A percentile compares a stretch with the other conserved stretches of the same genome.
These are phyloP conservation scores for Cutaneotrichosporon cavernicola DNA, from an alignment of 1,284 basidiomycete species.

Conservation along the genomic window DNA sequence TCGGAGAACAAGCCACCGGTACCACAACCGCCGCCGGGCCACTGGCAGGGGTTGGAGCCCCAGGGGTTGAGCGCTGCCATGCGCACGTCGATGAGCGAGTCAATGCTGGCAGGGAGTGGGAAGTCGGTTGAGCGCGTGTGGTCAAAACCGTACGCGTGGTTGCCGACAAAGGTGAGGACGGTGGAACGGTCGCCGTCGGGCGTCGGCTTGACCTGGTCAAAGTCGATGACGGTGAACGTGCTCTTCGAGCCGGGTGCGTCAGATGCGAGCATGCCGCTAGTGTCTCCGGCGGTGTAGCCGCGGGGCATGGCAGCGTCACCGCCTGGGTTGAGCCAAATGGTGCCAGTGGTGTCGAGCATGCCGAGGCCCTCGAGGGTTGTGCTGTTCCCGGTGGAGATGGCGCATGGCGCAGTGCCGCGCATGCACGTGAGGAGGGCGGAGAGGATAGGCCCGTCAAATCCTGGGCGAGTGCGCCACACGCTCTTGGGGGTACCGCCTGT, in stretches of 20 bases:
- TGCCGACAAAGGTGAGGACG: slow-evolving; percentile 20
- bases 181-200: slow-evolving; percentile 13
- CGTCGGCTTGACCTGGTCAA: slow-evolving; percentile 23
- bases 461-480: slow-evolving; percentile 7
- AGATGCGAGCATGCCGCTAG: slow-evolving; percentile 12
- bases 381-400: slow-evolving; percentile 19
- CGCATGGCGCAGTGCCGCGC: slow-evolving; percentile 20
- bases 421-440: slow-evolving; percentile 22
- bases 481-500: slow-evolving; percentile 24
- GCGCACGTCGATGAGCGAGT: neutral
- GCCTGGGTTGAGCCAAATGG: slow-evolving; percentile 21
- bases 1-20: slow-evolving; percentile 13
- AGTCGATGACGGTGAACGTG: slow-evolving; percentile 26
- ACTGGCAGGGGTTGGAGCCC: slow-evolving; percentile 25
- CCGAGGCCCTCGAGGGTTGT: slow-evolving; percentile 21
- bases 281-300: slow-evolving; percentile 13
- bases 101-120: slow-evolving; percentile 9
- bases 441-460: slow-evolving; percentile 20
- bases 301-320: slow-evolving; percentile 7
- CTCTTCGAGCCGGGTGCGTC: slow-evolving; percentile 16
- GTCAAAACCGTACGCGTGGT: slow-evolving; percentile 26
- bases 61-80: slow-evolving; percentile 25
- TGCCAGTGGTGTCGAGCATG: slow-evolving; percentile 8
- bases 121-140: slow-evolving; percentile 12
- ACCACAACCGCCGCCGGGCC: slow-evolving; percentile 15